Percentiles rank a stretch among this genome's conserved stretches.
Conservation (phyloP, 495 filamentous ascomycete genomes). For the Darksidea phi region DNA sequence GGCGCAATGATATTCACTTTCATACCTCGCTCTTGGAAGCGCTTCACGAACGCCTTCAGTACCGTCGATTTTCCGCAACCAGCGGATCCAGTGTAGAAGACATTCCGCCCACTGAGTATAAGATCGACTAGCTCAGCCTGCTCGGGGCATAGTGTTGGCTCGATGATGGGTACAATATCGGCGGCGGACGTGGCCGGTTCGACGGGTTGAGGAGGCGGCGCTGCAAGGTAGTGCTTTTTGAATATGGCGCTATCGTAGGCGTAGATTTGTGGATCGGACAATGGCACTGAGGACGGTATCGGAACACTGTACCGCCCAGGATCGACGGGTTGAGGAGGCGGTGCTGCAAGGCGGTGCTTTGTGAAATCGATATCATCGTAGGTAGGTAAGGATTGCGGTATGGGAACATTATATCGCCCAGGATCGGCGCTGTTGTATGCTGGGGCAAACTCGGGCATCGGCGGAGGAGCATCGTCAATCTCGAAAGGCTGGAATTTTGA, state of each 20-base stretch:
- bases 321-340: background rate
- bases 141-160: slow-evolving; percentile 45
- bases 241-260: too few species aligned
- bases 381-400: too few species aligned
- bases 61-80: slow-evolving; percentile 62
- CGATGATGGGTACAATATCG: slow-evolving; percentile 23
- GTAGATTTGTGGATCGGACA: too few species aligned
- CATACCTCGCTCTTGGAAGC: slow-evolving; percentile 40
- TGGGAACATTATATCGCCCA: too few species aligned
- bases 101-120: slow-evolving; percentile 52
- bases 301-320: too few species aligned
- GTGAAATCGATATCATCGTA: too few species aligned
- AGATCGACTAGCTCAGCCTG: slow-evolving; percentile 52
- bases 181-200: background rate
- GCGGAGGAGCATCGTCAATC: too few species aligned
- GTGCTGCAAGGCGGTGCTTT: background rate
- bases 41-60: slow-evolving; percentile 49
- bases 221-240: background rate
- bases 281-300: too few species aligned
- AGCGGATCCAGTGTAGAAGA: slow-evolving; percentile 63
- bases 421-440: too few species aligned
- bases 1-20: slow-evolving; percentile 56
- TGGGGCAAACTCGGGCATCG: too few species aligned
- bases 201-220: background rate
- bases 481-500: too few species aligned